phyloP scores from a whole-genome alignment of 805 yeast genomes.

The Starmerella cellae region DNA sequence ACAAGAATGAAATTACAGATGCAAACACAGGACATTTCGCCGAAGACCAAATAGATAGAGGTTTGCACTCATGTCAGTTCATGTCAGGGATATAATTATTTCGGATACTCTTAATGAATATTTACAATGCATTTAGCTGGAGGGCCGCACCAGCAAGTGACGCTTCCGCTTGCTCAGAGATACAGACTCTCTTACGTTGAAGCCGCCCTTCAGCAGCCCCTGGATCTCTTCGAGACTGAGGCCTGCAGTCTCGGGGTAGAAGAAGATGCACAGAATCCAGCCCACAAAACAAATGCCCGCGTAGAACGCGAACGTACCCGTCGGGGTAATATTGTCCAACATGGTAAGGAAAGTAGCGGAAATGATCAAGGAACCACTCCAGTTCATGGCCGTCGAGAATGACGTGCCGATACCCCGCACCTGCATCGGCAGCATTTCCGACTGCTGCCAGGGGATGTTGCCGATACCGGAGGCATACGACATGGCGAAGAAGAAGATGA shows the following conservation, averaged over 20 bases:
- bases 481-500: slow-evolving; percentile 79
- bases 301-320: slow-evolving; percentile 86
- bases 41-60: no score
- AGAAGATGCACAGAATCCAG: slow-evolving; percentile 60
- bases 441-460: slow-evolving; percentile 97
- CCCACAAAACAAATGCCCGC: slow-evolving; percentile 70
- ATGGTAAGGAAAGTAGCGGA: slow-evolving; percentile 87
- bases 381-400: slow-evolving; percentile 80
- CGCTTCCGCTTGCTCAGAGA: slow-evolving; percentile 33
- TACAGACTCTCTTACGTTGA: slow-evolving; percentile 59
- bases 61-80: no score
- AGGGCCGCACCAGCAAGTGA: slow-evolving; percentile 6
- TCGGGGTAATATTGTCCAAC: slow-evolving; percentile 84
- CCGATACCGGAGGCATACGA: slow-evolving; percentile 91
- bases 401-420: slow-evolving; percentile 90
- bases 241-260: slow-evolving; percentile 86
- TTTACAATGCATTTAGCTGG: no score
- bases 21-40: no score
- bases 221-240: slow-evolving; percentile 87
- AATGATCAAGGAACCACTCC: slow-evolving; percentile 88
- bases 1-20: no score
- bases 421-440: slow-evolving; percentile 84
- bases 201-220: slow-evolving; percentile 65
- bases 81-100: no score
- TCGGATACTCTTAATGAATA: no score